Evolutionary conservation across 116 monocot species (phyloP).

Genomic region (Trichopus zeylanicus): DNA sequence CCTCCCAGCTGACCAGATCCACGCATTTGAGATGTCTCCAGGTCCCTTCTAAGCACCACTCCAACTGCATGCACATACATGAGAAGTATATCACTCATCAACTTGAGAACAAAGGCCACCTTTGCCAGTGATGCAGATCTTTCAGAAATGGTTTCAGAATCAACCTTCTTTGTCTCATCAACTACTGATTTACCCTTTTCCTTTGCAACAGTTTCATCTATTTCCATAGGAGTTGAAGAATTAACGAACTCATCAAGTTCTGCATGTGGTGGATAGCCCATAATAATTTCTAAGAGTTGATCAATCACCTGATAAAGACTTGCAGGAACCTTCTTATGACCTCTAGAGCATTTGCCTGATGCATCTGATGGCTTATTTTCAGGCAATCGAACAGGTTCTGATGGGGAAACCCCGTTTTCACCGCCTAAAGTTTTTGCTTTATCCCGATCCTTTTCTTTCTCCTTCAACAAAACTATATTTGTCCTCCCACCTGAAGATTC

Average conservation of each 20-base stretch:
- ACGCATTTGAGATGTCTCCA: constrained; percentile 34
- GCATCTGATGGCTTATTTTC: constrained; percentile 49
- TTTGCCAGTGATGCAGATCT: constrained; percentile 42
- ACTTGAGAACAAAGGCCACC: constrained; percentile 62
- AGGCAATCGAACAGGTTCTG: constrained; percentile 30
- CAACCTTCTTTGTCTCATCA: constrained; percentile 31
- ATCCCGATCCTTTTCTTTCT: constrained; percentile 64
- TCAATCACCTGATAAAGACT: constrained; percentile 66
- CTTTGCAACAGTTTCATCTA: constrained; percentile 47
- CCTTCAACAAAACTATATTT: constrained; percentile 48
- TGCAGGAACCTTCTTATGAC: constrained; percentile 57
- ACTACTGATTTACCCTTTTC: constrained; percentile 72
- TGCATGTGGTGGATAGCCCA: constrained; percentile 35
- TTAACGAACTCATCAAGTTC: constrained; percentile 23
- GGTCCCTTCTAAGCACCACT: constrained; percentile 55
- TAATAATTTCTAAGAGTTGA: constrained; percentile 67
- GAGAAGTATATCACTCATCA: constrained; percentile 79
- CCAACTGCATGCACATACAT: constrained; percentile 75
- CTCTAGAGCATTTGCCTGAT: constrained; percentile 30
- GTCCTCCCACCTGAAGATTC: constrained; percentile 61
- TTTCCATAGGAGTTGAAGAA: constrained; percentile 38
- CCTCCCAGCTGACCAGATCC: constrained; percentile 27
- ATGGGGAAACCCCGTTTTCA: constrained; percentile 28
- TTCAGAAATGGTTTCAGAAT: constrained; percentile 32
- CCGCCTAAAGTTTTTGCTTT: constrained; percentile 18